Evolutionary conservation across 805 yeast genomes (phyloP), one percentile per base, ranked within the genome.

Genomic region (Wickerhamomyces canadensis): DNA sequence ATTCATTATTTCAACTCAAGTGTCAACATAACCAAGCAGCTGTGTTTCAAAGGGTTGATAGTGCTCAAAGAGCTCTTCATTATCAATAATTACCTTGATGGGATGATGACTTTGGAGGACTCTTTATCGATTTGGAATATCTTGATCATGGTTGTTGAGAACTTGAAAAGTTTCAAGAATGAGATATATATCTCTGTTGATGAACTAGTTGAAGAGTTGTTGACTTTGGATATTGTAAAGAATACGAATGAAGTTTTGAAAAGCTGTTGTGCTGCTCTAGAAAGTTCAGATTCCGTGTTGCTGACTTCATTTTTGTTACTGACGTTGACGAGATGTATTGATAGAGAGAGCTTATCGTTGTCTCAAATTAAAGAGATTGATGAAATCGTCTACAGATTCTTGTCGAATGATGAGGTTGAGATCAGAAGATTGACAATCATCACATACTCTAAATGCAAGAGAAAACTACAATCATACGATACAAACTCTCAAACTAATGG

Each of bases 341-440:
- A 50, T 14, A 32, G 24, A 10, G 48, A 43, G 7, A 22, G 24
- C 8, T 21, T 51, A 10, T 19, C 45, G 2, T 15, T 43, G 16
- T 46, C 41, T 1, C 44, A 45, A 25, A 48, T 51, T 19, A 43
- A 40, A 27, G 49, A 47, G 15, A 47, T 54, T 17, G 57, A 52
- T 34, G 35, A 35, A 0, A 35, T 42, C 4, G 42, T 49, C 4
- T 50, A 42, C 35, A 31, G 34, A 14, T 41, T 40, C 30, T 29
- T 54, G 19, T 31, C 43, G 0, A 39, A 42, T 27, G 45, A 48
- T n/a, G 51, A 50, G 24, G 55, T 51, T 17, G 59, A 52, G 21
- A 38, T 54, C 7, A 51, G 57, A 46, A 43, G 56, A 29, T 31
- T 54, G 19, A 50, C 57, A 3, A 50, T 51, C 11, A 50, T 51